Percentiles rank a stretch among this genome's conserved stretches.
These are phyloP conservation scores for Handroanthus guayacan DNA, from an alignment of 257 asterid species.

Conservation along the genomic window DNA sequence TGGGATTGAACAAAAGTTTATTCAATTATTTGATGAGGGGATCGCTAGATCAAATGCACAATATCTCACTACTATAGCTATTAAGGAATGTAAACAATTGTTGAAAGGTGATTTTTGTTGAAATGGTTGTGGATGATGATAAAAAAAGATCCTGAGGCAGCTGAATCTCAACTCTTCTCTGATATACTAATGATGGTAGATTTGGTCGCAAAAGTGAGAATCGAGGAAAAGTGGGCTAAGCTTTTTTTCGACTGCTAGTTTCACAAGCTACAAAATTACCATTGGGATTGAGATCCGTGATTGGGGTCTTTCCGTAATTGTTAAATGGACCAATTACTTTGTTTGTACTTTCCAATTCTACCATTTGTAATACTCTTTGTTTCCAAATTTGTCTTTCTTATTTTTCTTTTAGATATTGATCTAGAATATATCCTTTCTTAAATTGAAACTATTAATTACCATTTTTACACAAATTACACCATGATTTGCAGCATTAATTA, in stretches of 20 bases:
- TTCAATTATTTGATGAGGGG: slow-evolving; percentile 2
- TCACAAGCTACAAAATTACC: not conserved
- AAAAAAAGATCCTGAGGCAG: not conserved
- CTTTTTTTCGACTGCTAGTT: not conserved
- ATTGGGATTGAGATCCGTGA: too few species aligned
- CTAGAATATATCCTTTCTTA: too few species aligned
- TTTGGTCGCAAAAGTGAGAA: not conserved
- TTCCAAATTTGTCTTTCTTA: too few species aligned
- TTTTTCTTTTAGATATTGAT: too few species aligned
- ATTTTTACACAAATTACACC: too few species aligned
- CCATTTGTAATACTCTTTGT: too few species aligned
- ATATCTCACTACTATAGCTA: not conserved
- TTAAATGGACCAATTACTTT: too few species aligned
- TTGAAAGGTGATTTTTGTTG: not conserved
- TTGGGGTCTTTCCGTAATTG: too few species aligned
- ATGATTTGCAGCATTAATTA: too few species aligned
- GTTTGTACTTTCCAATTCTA: too few species aligned
- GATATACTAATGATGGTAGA: not conserved
- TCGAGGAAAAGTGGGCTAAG: not conserved
- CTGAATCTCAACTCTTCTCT: not conserved
- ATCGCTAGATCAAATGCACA: slow-evolving; percentile 21
- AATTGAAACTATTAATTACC: too few species aligned
- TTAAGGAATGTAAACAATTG: not conserved
- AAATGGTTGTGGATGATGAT: not conserved
- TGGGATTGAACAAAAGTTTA: not conserved